Evolutionary conservation across 108 stramenopile genomes (phyloP).

Genomic region (Bacterosira constricta): DNA sequence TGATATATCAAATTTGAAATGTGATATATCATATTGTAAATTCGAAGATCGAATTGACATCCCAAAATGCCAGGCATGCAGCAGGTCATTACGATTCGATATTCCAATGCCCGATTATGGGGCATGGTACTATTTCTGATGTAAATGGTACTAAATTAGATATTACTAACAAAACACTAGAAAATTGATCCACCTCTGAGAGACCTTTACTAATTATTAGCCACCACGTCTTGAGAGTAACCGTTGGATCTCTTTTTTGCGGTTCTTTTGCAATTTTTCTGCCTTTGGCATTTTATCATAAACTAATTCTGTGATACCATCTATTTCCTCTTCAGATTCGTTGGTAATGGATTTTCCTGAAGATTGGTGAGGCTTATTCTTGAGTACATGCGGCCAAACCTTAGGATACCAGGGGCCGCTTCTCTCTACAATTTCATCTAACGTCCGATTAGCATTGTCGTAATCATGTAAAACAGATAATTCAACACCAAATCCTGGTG

Average conservation of each 20-base stretch:
- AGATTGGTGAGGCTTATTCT: constrained; percentile 1
- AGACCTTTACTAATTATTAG: too few relatives aligned
- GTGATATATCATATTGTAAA: too few relatives aligned
- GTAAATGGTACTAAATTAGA: too few relatives aligned
- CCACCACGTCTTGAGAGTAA: constrained; percentile 14
- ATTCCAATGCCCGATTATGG: too few relatives aligned
- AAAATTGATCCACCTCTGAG: too few relatives aligned
- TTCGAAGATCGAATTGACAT: too few relatives aligned
- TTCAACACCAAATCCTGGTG: constrained; percentile 71
- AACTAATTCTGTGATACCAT: constrained; percentile 32
- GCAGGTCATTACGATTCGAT: too few relatives aligned
- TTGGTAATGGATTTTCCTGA: neutral
- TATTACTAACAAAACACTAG: too few relatives aligned
- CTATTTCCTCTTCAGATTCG: constrained; percentile 20
- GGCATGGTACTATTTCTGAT: too few relatives aligned
- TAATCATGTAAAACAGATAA: constrained; percentile 60
- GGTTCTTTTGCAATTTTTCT: constrained; percentile 35
- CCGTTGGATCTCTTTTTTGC: constrained; percentile 37
- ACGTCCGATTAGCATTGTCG: constrained; percentile 71
- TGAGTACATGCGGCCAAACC: constrained; percentile 58
- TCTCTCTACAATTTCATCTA: constrained; percentile 52
- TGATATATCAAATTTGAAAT: too few relatives aligned
- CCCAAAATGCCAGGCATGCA: too few relatives aligned
- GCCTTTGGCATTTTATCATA: constrained; percentile 35
- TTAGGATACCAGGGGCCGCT: constrained; percentile 83